Base-by-base conservation (phyloP, 805 yeast species). In the Hyphopichia homilentoma region DNA sequence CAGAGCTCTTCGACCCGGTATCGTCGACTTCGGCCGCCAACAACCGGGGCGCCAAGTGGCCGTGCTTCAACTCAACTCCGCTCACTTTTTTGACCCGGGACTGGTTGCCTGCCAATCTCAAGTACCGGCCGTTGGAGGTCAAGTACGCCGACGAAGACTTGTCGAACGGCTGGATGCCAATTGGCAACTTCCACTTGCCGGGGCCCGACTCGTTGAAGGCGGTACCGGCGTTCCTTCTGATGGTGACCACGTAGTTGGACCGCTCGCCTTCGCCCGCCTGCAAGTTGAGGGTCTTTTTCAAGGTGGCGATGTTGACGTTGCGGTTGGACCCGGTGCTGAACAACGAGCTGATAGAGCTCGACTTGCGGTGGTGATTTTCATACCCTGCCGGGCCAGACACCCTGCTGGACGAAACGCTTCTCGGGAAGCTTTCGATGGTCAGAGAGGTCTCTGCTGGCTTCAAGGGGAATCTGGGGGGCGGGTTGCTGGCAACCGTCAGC, bases 21-120 rank as follows among this genome's bases (percentile, higher is more conserved):
- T 48, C 52, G 32, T 77, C 85, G 22, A 83, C 79, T 52, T 83
- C 93, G 16, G 82, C 74, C 2, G 89, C 90, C 38, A 84, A 62
- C 57, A 83, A 65, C 28, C 86, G 68, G 16, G 83, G 84, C 33
- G 77, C 70, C 36, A 75, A 62, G 48, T 66, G 77, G 5, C 83
- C 82, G 49, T 79, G 83, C 47, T 76, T 79, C 50, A 77, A 61
- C 35, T 77, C 81, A 5, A 67, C 73, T 0, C 73, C 73, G 35
- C 64, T 59, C n/a, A 62, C 49, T 36, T 59, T 62, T 39, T 59
- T 60, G 40, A 25, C 53, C 47, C 42, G 54, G 22, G 33, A 57
- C 23, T 45, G 50, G 24, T 48, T 52, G 20, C 59, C 58, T 5
- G 40, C 46, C 21, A 45, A 42, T 27, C 61, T 44, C 41, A 50